Evolutionary conservation across 768 basidiomycete genomes (phyloP), one percentile per base, ranked within the genome.

Genomic region (Calocybe cyanea): DNA sequence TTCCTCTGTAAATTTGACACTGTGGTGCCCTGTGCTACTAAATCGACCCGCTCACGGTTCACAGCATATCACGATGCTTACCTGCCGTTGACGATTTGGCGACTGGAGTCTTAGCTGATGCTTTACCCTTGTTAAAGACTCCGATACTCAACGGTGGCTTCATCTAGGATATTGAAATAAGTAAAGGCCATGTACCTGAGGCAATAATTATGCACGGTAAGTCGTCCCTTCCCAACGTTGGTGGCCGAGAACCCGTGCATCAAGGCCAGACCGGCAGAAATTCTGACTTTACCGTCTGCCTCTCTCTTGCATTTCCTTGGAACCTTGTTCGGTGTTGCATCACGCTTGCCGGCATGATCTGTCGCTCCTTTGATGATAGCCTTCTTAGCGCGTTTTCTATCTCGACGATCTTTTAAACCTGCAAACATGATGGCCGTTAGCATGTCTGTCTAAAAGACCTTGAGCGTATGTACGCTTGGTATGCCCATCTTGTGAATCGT

Each of bases 351-450:
- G 40, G 59, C 53, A 43, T 56, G 52, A 33, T 43, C 46, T 30
- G 48, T 39, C 18, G 46, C 41, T 4, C 71, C 68, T 23, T 68
- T 58, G 30, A 81, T 69, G 30, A 85, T 80, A 2, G 70, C 73
- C 17, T 75, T 75, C 56, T 79, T 86, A 18, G 63, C 63, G 43
- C 77, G 75, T 59, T 83, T 82, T 36, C 80, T 72, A 49, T 85
- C 78, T 11, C 83, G 76, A 20, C 87, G 76, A 51, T 83, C 82
- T 9, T 72, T 67, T 10, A 86, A 63, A 44, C 86, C 87, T 90
- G 33, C 17, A 14, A 32, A 23, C 10, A 15, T 15, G n/a, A 8
- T 35, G 14, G 2, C 24, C 13, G 11, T 35, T 19, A 36, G 1
- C 1, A 14, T 24, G 34, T 4, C 15, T 25, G 6, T 24, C 9